A percentile compares a stretch with the other conserved stretches of the same genome.
Evolutionary conservation across 78 protist genomes (phyloP).

Genomic region (Cyanophora paradoxa): DNA sequence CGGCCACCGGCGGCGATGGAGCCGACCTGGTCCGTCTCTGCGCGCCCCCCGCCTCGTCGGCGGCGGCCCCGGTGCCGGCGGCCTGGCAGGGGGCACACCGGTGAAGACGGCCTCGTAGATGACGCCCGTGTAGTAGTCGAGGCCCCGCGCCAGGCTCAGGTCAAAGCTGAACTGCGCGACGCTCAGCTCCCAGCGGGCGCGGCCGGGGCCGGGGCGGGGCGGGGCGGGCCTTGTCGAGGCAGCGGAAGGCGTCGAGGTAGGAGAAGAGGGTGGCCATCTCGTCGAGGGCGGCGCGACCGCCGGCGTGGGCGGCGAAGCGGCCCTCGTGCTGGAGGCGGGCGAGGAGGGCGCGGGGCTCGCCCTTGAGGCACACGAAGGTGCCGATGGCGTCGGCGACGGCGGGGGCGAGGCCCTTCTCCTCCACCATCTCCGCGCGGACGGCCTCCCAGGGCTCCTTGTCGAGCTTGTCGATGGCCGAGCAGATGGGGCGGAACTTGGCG

Average conservation of each 20-base stretch:
- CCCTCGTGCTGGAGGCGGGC: no score
- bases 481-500: constrained; percentile 69
- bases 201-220: neutral
- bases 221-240: no score
- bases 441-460: constrained; percentile 84
- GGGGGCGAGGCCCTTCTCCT: constrained; percentile 61
- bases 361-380: constrained; percentile 36
- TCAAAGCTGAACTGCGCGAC: constrained; percentile 59
- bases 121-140: constrained; percentile 92
- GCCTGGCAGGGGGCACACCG: no score
- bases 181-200: neutral
- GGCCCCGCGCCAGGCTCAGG: constrained; percentile 81
- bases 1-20: constrained; percentile 92
- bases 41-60: no score
- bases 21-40: constrained; percentile 53
- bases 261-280: constrained; percentile 7
- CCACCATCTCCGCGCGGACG: constrained; percentile 79
- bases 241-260: constrained; percentile 1
- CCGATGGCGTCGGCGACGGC: constrained; percentile 67
- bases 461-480: constrained; percentile 89
- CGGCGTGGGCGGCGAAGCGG: neutral
- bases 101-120: constrained; percentile 78
- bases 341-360: neutral
- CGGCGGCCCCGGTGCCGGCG: neutral
- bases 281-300: constrained; percentile 2